A percentile compares a stretch with the other conserved stretches of the same genome.
These are phyloP conservation scores for Tolypocladium cylindrosporum DNA, from an alignment of 2,329 filamentous ascomycete genomes.

Conservation along the genomic window DNA sequence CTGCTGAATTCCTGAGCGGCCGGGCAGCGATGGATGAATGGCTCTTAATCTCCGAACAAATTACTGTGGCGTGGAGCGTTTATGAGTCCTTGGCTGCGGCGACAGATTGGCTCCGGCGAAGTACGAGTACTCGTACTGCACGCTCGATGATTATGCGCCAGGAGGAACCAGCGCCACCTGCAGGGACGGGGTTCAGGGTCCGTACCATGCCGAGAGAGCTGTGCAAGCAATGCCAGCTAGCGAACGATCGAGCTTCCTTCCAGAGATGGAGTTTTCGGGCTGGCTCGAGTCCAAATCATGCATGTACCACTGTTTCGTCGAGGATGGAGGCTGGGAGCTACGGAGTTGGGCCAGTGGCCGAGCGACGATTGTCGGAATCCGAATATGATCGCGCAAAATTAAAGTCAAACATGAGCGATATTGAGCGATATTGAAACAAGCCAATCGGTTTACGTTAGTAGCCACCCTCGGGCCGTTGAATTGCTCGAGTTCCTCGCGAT, in stretches of 20 bases:
- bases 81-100: not conserved
- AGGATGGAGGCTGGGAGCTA: not conserved
- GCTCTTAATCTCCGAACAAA: not conserved
- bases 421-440: not conserved
- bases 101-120: not conserved
- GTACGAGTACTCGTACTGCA: not conserved
- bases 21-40: not conserved
- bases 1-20: constrained; percentile 51
- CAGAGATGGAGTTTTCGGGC: not conserved
- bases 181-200: not conserved
- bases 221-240: not conserved
- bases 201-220: not conserved
- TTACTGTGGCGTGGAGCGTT: not conserved
- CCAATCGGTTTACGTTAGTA: not conserved
- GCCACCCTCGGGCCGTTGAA: not conserved
- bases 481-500: not conserved
- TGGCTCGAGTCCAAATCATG: not conserved
- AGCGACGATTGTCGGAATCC: not conserved
- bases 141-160: not conserved
- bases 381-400: not conserved
- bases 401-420: not conserved
- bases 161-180: not conserved
- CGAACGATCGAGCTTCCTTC: not conserved
- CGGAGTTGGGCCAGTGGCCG: not conserved
- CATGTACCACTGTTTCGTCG: not conserved